Conservation (phyloP, 2,329 filamentous ascomycete species). For the Aspergillus sp. region DNA sequence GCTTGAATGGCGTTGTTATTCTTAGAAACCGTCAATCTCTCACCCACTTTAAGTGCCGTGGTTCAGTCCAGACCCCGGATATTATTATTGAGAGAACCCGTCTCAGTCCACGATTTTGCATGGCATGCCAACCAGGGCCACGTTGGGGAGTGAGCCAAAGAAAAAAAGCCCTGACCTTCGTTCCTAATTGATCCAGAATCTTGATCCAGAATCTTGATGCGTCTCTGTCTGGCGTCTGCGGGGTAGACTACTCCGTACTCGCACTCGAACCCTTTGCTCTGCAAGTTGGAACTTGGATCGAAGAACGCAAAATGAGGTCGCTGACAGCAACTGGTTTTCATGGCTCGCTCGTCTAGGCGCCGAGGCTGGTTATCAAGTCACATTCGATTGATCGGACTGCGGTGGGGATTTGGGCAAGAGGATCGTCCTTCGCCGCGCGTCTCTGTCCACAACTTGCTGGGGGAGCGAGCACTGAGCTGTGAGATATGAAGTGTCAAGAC, state of each 20-base stretch:
- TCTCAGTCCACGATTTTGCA: neutral
- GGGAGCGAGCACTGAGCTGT: neutral
- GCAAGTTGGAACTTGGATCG: neutral
- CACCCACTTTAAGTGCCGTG: neutral
- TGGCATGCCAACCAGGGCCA: neutral
- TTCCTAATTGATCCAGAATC: neutral
- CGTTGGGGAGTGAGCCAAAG: neutral
- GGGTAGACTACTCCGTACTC: neutral
- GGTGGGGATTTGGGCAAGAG: slow-evolving; percentile 11
- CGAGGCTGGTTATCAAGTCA: neutral
- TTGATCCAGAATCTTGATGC: neutral
- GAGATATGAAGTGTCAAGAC: neutral
- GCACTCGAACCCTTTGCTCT: neutral
- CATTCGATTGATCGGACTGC: slow-evolving; percentile 1
- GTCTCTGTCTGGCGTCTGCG: neutral
- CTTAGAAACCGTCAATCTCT: slow-evolving; percentile 3
- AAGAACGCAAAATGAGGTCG: neutral
- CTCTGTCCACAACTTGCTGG: neutral
- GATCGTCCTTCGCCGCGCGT: slow-evolving; percentile 23
- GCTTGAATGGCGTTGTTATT: slow-evolving; percentile 3
- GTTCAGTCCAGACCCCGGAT: neutral
- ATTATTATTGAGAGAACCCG: neutral
- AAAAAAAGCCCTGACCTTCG: neutral
- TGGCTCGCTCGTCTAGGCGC: neutral
- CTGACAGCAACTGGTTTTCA: neutral